Conservation (phyloP, 306 rosid species). For the Prunus salicina region DNA sequence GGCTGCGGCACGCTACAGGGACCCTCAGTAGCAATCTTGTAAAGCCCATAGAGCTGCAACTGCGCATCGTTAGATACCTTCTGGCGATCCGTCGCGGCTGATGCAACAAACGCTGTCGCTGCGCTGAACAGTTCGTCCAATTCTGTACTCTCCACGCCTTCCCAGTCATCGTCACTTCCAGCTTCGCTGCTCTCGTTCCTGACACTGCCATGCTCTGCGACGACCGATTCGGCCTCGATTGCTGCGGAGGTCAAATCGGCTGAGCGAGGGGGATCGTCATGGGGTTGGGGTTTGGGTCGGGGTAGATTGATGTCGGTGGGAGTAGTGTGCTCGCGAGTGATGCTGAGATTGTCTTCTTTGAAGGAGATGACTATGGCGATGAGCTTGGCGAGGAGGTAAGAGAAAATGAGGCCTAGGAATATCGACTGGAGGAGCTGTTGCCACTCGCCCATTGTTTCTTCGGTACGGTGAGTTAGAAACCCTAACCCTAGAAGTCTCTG, state of each 20-base stretch:
- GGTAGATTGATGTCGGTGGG: not conserved
- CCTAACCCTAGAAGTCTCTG: not conserved
- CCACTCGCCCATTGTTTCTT: constrained; percentile 58
- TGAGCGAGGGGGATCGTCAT: not conserved
- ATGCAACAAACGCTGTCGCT: constrained; percentile 82
- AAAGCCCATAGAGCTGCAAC: constrained; percentile 81
- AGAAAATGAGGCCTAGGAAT: constrained; percentile 80
- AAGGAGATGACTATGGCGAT: constrained; percentile 79
- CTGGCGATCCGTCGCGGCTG: constrained; percentile 90
- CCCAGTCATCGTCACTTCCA: constrained; percentile 84
- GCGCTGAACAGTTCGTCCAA: constrained; percentile 88
- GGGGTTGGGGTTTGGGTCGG: not conserved
- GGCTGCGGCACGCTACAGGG: constrained; percentile 91
- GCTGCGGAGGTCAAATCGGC: constrained; percentile 14
- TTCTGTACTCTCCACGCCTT: constrained; percentile 94
- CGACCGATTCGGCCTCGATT: constrained; percentile 62
- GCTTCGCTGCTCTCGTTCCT: constrained; percentile 49
- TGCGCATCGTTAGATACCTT: constrained; percentile 71
- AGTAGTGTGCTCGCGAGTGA: constrained; percentile 39
- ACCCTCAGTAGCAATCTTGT: constrained; percentile 97
- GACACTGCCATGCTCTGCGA: constrained; percentile 89
- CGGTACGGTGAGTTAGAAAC: not conserved
- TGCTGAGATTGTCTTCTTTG: constrained; percentile 72
- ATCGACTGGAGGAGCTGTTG: constrained; percentile 76
- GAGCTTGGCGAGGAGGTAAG: constrained; percentile 92